phyloP scores from a whole-genome alignment of 305 asterid genomes.

The Plantago coronopus region DNA sequence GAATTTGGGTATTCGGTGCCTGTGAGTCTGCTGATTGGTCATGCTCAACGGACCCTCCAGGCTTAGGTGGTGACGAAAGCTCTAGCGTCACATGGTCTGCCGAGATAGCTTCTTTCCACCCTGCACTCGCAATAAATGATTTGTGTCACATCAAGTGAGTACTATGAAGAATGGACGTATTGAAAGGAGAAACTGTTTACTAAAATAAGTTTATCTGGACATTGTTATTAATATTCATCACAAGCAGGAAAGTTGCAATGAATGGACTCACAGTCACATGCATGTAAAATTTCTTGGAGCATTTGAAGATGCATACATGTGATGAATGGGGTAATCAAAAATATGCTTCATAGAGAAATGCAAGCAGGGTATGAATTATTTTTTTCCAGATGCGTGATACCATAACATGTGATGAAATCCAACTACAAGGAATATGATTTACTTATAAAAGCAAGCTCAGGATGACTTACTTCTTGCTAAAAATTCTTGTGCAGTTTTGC shows the following conservation, averaged over 20 bases:
- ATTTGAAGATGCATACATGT: neutral
- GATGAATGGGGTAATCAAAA: neutral
- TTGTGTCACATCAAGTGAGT: neutral
- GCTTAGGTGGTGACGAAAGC: slow-evolving; percentile 42
- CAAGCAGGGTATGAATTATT: neutral
- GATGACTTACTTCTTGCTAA: slow-evolving; percentile 58
- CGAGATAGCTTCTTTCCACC: slow-evolving; percentile 78
- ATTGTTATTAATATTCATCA: too few relatives aligned
- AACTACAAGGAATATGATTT: too few relatives aligned
- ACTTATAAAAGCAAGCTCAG: too few relatives aligned
- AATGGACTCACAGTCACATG: too few relatives aligned
- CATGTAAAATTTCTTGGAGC: neutral
- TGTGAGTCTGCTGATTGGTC: slow-evolving; percentile 22
- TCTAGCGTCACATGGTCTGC: slow-evolving; percentile 61
- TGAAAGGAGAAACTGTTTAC: too few relatives aligned
- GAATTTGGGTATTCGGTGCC: slow-evolving; percentile 30
- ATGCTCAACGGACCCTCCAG: slow-evolving; percentile 27
- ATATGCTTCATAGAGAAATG: slow-evolving; percentile 1
- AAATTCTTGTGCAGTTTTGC: slow-evolving; percentile 60
- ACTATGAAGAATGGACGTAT: slow-evolving; percentile 6
- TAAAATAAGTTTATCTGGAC: too few relatives aligned
- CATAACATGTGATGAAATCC: neutral
- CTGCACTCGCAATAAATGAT: slow-evolving; percentile 31
- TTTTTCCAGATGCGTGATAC: too few relatives aligned
- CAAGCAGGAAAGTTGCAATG: too few relatives aligned